A percentile compares a stretch with the other conserved stretches of the same genome.
phyloP scores from a whole-genome alignment of 306 rosid species.

The Styphnolobium japonicum region DNA sequence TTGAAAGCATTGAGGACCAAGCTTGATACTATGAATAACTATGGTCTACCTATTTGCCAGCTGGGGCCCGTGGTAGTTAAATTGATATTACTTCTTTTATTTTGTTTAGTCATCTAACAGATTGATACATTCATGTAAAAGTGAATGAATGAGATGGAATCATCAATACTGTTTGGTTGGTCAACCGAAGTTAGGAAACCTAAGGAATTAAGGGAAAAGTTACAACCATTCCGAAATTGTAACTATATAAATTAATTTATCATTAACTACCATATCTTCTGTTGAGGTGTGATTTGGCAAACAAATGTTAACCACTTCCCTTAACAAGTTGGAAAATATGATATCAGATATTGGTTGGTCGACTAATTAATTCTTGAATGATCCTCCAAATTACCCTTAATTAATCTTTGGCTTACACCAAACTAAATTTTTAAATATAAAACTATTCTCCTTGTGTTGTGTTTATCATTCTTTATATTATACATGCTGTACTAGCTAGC shows the following conservation, averaged over 20 bases:
- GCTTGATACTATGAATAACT: background rate
- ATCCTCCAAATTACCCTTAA: background rate
- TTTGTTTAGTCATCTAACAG: background rate
- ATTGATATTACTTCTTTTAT: background rate
- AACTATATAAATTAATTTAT: background rate
- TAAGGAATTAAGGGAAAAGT: background rate
- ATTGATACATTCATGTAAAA: background rate
- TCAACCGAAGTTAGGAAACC: background rate
- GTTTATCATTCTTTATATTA: background rate
- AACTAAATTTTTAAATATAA: background rate
- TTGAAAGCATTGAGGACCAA: background rate
- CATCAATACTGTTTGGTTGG: background rate
- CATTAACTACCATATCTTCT: background rate
- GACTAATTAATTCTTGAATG: conserved; percentile 17
- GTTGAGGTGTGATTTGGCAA: conserved; percentile 15
- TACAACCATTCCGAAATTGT: background rate
- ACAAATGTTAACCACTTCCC: conserved; percentile 23
- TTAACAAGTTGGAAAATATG: background rate
- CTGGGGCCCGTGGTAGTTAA: background rate
- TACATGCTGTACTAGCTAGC: background rate
- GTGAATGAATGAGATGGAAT: background rate
- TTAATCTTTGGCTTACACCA: background rate
- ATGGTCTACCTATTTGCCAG: background rate
- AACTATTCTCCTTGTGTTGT: background rate
- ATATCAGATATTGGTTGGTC: conserved; percentile 3